Conservation (phyloP, 164 flowering plant genomes). For the Vitis amurensis region DNA sequence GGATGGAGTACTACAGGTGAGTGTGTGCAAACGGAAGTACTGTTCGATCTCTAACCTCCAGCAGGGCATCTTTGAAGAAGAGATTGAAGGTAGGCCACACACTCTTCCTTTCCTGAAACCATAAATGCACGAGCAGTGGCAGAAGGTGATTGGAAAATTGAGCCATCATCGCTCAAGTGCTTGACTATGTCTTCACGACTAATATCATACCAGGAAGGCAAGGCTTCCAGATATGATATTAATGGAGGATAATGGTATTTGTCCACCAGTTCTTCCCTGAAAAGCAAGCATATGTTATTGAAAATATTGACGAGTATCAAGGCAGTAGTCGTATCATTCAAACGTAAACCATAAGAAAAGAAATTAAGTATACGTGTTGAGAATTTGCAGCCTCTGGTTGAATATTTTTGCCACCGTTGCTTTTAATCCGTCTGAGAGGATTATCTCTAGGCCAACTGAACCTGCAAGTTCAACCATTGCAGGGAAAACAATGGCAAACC, state of each 20-base stretch:
- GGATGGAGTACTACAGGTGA: too few relatives aligned
- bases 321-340: not conserved
- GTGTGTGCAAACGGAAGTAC: too few relatives aligned
- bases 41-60: slow-evolving; percentile 24
- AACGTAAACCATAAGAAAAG: not conserved
- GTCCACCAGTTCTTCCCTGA: slow-evolving; percentile 29
- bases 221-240: slow-evolving; percentile 29
- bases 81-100: slow-evolving; percentile 28
- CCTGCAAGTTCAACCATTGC: slow-evolving; percentile 41
- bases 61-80: slow-evolving; percentile 27
- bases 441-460: slow-evolving; percentile 1
- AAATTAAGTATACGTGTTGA: slow-evolving; percentile 24
- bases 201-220: slow-evolving; percentile 22
- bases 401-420: slow-evolving; percentile 12
- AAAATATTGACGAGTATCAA: too few relatives aligned
- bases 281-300: not conserved
- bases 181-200: slow-evolving; percentile 10
- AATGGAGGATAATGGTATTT: slow-evolving; percentile 20
- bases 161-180: slow-evolving; percentile 34
- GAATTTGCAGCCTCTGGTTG: slow-evolving; percentile 20
- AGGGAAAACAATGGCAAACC: slow-evolving; percentile 44
- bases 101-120: slow-evolving; percentile 27
- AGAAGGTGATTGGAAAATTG: slow-evolving; percentile 45
- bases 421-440: not conserved
- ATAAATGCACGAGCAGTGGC: slow-evolving; percentile 42